A percentile compares a stretch with the other conserved stretches of the same genome.
Evolutionary conservation across 345 rosid species (phyloP).

Genomic region (Abelmoschus esculentus): DNA sequence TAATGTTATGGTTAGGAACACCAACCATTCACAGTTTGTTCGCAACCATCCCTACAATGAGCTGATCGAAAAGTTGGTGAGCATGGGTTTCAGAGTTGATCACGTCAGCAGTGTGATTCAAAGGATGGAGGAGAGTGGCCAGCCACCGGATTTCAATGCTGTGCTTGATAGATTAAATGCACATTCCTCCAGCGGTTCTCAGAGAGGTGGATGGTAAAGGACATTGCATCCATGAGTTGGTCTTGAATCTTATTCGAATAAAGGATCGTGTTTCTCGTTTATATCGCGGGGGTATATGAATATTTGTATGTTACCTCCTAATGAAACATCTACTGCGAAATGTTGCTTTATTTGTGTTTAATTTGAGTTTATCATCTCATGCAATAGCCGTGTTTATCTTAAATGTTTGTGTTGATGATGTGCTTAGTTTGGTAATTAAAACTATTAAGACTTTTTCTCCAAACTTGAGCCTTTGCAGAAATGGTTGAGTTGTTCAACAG

Average conservation of each 20-base stretch:
- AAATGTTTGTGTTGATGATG: background rate
- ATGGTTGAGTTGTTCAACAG: background rate
- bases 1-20: slow-evolving; percentile 33
- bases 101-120: slow-evolving; percentile 66
- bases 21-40: slow-evolving; percentile 39
- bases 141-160: slow-evolving; percentile 70
- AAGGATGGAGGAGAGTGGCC: slow-evolving; percentile 90
- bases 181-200: slow-evolving; percentile 55
- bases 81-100: slow-evolving; percentile 93
- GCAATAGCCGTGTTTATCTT: background rate
- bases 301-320: slow-evolving; percentile 12
- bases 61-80: slow-evolving; percentile 72
- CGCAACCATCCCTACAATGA: slow-evolving; percentile 69
- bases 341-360: slow-evolving; percentile 1
- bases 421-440: background rate
- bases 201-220: slow-evolving; percentile 72
- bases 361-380: background rate
- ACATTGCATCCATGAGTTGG: background rate
- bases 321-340: background rate
- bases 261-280: background rate
- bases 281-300: slow-evolving; percentile 8
- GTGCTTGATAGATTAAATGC: slow-evolving; percentile 73
- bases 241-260: slow-evolving; percentile 8
- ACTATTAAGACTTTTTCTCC: background rate
- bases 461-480: background rate